A percentile compares a stretch with the other conserved stretches of the same genome.
Conservation (phyloP, 2,329 filamentous ascomycete species). For the Beauveria brongniartii region DNA sequence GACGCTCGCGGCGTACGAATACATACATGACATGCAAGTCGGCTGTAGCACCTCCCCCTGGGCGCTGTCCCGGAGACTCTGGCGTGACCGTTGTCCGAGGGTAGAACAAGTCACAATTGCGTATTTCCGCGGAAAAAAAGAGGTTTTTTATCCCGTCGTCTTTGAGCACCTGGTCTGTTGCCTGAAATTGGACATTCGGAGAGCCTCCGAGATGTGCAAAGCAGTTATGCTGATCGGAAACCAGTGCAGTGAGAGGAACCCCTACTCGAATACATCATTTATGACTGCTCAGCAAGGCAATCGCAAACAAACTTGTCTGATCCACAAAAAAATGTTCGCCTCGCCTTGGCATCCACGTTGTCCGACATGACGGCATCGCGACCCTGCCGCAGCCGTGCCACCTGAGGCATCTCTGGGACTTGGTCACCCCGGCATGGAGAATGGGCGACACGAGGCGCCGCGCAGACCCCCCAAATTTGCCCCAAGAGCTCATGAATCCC, state of each 20-base stretch:
- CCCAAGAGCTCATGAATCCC: neutral
- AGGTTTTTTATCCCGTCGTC: no score
- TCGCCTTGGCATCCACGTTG: neutral
- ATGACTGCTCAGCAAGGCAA: neutral
- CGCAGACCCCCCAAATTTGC: no score
- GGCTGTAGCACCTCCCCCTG: no score
- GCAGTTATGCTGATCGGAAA: no score
- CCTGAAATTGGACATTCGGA: no score
- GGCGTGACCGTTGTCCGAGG: no score
- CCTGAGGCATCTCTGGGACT: neutral
- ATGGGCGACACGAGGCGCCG: neutral
- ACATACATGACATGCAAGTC: no score
- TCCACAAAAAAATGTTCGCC: neutral
- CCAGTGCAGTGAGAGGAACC: no score
- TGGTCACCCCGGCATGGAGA: neutral
- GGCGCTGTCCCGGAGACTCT: neutral
- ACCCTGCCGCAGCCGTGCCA: neutral
- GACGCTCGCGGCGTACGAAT: neutral
- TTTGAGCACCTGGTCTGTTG: no score
- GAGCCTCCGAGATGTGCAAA: no score
- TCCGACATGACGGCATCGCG: conserved; percentile 1
- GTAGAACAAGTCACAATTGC: no score
- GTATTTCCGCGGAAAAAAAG: no score
- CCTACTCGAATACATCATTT: neutral
- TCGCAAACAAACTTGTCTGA: neutral